A percentile compares a stretch with the other conserved stretches of the same genome.
phyloP scores from a whole-genome alignment of 257 asterid species.

The Plantago elongata region DNA sequence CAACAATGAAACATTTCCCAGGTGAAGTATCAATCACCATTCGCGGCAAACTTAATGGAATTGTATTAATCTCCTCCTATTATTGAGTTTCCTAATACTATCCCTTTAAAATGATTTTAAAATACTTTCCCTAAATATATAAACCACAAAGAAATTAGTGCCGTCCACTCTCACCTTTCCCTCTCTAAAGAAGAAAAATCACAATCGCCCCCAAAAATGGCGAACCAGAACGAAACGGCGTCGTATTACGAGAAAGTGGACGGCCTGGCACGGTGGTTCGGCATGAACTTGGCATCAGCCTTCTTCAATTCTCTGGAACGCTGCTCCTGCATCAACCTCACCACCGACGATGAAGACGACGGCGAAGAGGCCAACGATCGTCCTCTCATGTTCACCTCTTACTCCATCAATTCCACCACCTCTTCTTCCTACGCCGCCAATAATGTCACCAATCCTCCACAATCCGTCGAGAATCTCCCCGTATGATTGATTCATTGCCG shows the following conservation, averaged over 20 bases:
- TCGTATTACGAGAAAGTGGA: conserved; percentile 63
- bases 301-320: conserved; percentile 96
- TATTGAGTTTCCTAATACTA: no score
- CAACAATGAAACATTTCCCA: no score
- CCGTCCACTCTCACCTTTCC: conserved; percentile 1
- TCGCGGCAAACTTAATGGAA: no score
- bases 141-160: no score
- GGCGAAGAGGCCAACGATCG: conserved; percentile 87
- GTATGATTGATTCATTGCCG: conserved; percentile 34
- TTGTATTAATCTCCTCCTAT: no score
- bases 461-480: conserved; percentile 63
- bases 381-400: conserved; percentile 68
- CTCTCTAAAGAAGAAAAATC: not conserved
- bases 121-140: no score
- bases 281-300: conserved; percentile 76
- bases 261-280: conserved; percentile 87
- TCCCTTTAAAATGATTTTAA: no score
- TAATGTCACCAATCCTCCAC: conserved; percentile 23
- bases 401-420: conserved; percentile 32
- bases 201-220: conserved; percentile 24
- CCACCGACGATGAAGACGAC: conserved; percentile 73
- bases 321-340: conserved; percentile 85
- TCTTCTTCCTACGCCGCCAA: conserved; percentile 30
- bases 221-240: conserved; percentile 34
- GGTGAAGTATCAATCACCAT: no score